A percentile compares a stretch with the other conserved stretches of the same genome.
phyloP scores from a whole-genome alignment of 768 basidiomycete species.

The Termitomyces sp. region DNA sequence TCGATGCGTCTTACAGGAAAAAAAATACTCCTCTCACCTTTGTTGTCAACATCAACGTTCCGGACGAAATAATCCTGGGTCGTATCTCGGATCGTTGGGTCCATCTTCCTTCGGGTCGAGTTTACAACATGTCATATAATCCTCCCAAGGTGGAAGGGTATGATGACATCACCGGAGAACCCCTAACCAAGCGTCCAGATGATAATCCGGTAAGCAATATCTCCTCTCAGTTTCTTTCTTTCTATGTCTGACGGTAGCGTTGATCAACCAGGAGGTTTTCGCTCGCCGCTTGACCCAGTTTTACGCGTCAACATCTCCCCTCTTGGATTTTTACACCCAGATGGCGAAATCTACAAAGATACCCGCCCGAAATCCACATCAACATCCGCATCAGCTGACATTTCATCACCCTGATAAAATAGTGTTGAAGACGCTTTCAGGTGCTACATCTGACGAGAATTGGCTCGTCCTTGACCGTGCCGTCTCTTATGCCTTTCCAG shows the following conservation, averaged over 20 bases:
- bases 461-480: constrained; percentile 76
- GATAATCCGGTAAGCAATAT: constrained; percentile 71
- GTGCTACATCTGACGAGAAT: constrained; percentile 81
- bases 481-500: constrained; percentile 53
- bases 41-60: constrained; percentile 83
- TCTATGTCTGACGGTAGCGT: not conserved
- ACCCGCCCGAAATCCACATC: constrained; percentile 24
- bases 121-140: constrained; percentile 90
- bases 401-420: constrained; percentile 39
- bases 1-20: constrained; percentile 33
- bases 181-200: constrained; percentile 81
- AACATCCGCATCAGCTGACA: constrained; percentile 47
- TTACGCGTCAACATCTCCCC: constrained; percentile 73
- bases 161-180: constrained; percentile 86
- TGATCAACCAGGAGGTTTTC: constrained; percentile 65
- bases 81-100: constrained; percentile 91
- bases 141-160: constrained; percentile 71
- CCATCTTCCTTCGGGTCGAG: constrained; percentile 80
- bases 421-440: constrained; percentile 55
- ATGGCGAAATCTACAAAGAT: constrained; percentile 20
- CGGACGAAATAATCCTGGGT: constrained; percentile 77
- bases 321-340: constrained; percentile 61
- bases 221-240: not conserved
- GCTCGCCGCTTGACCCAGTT: constrained; percentile 70
- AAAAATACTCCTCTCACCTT: constrained; percentile 66